phyloP scores from a whole-genome alignment of 148 eudicot genomes.

The Linanthus parryae region DNA sequence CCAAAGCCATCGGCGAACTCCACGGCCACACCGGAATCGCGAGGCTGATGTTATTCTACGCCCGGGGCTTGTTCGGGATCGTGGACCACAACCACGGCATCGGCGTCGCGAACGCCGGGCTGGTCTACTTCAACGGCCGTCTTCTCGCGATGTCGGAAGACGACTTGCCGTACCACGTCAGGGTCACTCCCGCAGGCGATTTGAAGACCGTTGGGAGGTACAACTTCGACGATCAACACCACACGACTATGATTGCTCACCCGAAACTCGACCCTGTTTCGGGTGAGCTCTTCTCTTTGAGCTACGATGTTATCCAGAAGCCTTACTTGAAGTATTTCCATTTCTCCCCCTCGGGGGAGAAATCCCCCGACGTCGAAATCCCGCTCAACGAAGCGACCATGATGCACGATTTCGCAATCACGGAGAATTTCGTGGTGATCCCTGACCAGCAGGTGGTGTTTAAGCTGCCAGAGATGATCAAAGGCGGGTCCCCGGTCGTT shows the following conservation, averaged over 20 bases:
- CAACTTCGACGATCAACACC: slow-evolving; percentile 21
- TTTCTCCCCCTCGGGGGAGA: slow-evolving; percentile 18
- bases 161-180: slow-evolving; percentile 34
- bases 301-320: slow-evolving; percentile 34
- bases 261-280: slow-evolving; percentile 36
- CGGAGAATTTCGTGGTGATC: slow-evolving; percentile 33
- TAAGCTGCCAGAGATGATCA: slow-evolving; percentile 34
- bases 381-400: slow-evolving; percentile 27
- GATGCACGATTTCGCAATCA: slow-evolving; percentile 46
- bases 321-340: slow-evolving; percentile 33
- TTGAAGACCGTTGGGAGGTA: slow-evolving; percentile 24
- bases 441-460: slow-evolving; percentile 40
- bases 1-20: slow-evolving; percentile 41
- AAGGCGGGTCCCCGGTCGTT: slow-evolving; percentile 36
- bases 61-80: slow-evolving; percentile 20
- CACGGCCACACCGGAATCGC: slow-evolving; percentile 39
- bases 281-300: slow-evolving; percentile 28
- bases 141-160: slow-evolving; percentile 43
- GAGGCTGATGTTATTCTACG: slow-evolving; percentile 23
- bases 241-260: slow-evolving; percentile 32
- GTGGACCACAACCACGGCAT: slow-evolving; percentile 23
- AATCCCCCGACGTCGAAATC: slow-evolving; percentile 28
- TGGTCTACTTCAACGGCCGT: slow-evolving; percentile 27
- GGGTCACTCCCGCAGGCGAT: slow-evolving; percentile 19
- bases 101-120: slow-evolving; percentile 39